Conservation (phyloP, 2,329 filamentous ascomycete genomes). For the Ilyonectria sp. region DNA sequence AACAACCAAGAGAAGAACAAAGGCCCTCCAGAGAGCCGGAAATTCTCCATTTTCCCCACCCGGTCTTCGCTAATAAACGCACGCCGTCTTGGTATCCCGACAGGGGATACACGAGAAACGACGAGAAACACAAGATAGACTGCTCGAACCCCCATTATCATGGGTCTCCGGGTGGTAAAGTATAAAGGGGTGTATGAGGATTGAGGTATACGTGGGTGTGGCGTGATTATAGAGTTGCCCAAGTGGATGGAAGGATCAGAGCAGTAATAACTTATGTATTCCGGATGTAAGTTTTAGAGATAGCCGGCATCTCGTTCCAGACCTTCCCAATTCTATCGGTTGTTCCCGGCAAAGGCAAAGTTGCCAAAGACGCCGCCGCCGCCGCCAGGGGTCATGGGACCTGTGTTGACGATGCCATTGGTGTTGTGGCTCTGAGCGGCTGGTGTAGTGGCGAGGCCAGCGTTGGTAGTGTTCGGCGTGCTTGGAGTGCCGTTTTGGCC, state of each 20-base stretch:
- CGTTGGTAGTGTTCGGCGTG: constrained; percentile 78
- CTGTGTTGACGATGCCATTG: constrained; percentile 71
- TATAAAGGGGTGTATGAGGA: neutral
- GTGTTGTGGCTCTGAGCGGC: constrained; percentile 68
- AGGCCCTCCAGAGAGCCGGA: neutral
- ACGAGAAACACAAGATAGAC: neutral
- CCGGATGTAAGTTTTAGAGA: constrained; percentile 9
- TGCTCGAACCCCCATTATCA: neutral
- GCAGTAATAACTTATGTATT: constrained; percentile 30
- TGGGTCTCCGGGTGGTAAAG: neutral
- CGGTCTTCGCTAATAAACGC: constrained; percentile 2
- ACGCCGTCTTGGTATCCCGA: neutral
- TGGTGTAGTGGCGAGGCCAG: constrained; percentile 64
- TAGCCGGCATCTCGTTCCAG: neutral
- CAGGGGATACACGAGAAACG: neutral
- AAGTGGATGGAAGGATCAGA: constrained; percentile 16
- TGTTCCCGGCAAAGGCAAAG: constrained; percentile 70
- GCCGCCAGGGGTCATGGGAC: constrained; percentile 84
- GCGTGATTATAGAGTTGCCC: constrained; percentile 8
- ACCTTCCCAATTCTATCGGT: constrained; percentile 48
- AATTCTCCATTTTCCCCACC: neutral
- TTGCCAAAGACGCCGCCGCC: constrained; percentile 82
- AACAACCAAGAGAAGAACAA: constrained; percentile 1
- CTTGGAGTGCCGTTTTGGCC: constrained; percentile 64
- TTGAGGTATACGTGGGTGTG: neutral